Evolutionary conservation across 305 asterid species (phyloP).

Genomic region (Solanum hybrid): DNA sequence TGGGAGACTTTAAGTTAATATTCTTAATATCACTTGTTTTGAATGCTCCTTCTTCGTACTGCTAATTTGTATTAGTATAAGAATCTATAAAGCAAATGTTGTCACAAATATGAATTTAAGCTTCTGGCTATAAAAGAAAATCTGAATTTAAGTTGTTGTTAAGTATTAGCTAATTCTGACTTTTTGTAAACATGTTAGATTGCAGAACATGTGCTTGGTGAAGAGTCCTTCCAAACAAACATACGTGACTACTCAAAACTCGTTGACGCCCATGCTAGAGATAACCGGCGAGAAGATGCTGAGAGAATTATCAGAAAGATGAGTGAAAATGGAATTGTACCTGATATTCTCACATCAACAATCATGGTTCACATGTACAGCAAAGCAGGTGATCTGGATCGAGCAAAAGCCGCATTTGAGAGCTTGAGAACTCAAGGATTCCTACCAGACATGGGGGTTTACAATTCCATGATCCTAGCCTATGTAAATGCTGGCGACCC

Average conservation of each 20-base stretch:
- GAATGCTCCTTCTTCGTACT: not conserved
- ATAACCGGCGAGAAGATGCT: conserved; percentile 48
- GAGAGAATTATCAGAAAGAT: conserved; percentile 67
- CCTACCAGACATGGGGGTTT: conserved; percentile 49
- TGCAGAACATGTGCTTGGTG: conserved; percentile 63
- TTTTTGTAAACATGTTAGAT: conserved; percentile 32
- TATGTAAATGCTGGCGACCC: conserved; percentile 52
- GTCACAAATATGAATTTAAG: not conserved
- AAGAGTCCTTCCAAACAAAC: conserved; percentile 64
- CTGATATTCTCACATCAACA: conserved; percentile 48
- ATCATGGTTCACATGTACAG: conserved; percentile 55
- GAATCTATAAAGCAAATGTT: not conserved
- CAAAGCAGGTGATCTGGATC: conserved; percentile 48
- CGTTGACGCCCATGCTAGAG: conserved; percentile 44
- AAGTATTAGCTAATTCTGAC: not conserved
- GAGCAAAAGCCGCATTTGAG: conserved; percentile 46
- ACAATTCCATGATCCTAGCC: conserved; percentile 56
- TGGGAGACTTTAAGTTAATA: not conserved
- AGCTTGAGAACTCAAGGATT: conserved; percentile 40
- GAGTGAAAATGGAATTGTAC: conserved; percentile 51
- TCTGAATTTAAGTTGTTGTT: not conserved
- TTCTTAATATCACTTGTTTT: not conserved
- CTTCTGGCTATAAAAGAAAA: not conserved
- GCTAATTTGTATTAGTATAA: not conserved
- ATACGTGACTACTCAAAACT: conserved; percentile 63